Percentiles rank a stretch among this genome's conserved stretches.
phyloP scores from a whole-genome alignment of 176 grass and related monocot species.

The Poa pratensis region DNA sequence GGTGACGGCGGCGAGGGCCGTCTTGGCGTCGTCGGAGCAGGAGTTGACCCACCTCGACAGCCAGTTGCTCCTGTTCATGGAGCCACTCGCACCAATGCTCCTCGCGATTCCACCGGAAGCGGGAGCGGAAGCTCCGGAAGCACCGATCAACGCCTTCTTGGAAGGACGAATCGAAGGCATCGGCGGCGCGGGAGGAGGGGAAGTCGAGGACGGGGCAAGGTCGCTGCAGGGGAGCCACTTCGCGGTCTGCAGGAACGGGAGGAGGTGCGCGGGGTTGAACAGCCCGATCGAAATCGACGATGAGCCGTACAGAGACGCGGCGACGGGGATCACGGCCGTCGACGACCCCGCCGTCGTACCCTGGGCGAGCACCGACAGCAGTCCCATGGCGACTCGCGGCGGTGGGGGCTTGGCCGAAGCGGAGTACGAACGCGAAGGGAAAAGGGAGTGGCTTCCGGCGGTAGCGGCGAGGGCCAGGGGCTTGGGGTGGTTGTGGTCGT shows the following conservation, averaged over 20 bases:
- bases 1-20: conserved; percentile 83
- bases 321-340: conserved; percentile 28
- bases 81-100: conserved; percentile 21
- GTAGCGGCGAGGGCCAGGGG: conserved; percentile 2
- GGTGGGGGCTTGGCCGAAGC: conserved; percentile 46
- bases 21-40: conserved; percentile 95
- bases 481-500: conserved; percentile 50
- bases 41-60: conserved; percentile 77
- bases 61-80: conserved; percentile 63
- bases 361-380: conserved; percentile 67
- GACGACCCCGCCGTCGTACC: conserved; percentile 37
- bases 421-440: conserved; percentile 41
- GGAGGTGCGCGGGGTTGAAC: conserved; percentile 77
- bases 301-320: conserved; percentile 52
- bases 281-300: conserved; percentile 64
- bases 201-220: conserved; percentile 48
- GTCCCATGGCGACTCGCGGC: conserved; percentile 46
- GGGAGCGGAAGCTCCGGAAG: conserved; percentile 17
- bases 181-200: conserved; percentile 34
- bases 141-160: conserved; percentile 46
- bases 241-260: conserved; percentile 72
- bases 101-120: conserved; percentile 28
- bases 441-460: conserved; percentile 36
- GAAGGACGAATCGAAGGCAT: conserved; percentile 21
- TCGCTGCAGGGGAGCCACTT: conserved; percentile 97